Evolutionary conservation across 495 filamentous ascomycete species (phyloP).

Genomic region (Platismatia glauca): DNA sequence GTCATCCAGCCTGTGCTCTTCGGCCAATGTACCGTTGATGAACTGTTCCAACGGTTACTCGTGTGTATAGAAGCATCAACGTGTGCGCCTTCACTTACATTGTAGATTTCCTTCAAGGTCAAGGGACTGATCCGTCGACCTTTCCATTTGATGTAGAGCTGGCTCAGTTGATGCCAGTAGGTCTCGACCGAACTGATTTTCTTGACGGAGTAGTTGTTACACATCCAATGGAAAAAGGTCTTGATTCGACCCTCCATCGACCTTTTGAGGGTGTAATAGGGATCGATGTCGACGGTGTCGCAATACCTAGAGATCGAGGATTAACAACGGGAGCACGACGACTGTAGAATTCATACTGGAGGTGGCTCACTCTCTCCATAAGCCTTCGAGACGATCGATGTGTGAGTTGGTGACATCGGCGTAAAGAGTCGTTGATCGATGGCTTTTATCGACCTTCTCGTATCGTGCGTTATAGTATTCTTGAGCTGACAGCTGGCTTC

Average conservation of each 20-base stretch:
- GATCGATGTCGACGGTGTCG: background rate
- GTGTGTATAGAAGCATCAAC: background rate
- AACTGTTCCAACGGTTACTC: background rate
- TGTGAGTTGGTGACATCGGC: conserved; percentile 2
- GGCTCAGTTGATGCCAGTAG: background rate
- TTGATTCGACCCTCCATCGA: background rate
- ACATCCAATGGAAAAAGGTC: conserved; percentile 13
- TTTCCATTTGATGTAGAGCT: background rate
- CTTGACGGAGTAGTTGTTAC: conserved; percentile 11
- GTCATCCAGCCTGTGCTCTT: conserved; percentile 10
- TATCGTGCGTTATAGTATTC: conserved; percentile 14
- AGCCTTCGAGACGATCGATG: conserved; percentile 5
- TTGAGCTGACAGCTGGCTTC: background rate
- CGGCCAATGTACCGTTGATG: background rate
- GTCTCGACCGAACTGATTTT: conserved; percentile 9
- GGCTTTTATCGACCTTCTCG: conserved; percentile 8
- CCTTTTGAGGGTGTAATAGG: background rate
- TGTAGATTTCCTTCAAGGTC: background rate
- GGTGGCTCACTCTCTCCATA: conserved; percentile 9
- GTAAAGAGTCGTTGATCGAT: conserved; percentile 8
- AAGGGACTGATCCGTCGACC: background rate
- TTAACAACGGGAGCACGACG: background rate
- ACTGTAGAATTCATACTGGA: background rate
- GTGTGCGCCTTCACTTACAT: background rate
- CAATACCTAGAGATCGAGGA: conserved; percentile 2